Conservation (phyloP, 2,329 filamentous ascomycete genomes). For the Sporothrix brasiliensis region DNA sequence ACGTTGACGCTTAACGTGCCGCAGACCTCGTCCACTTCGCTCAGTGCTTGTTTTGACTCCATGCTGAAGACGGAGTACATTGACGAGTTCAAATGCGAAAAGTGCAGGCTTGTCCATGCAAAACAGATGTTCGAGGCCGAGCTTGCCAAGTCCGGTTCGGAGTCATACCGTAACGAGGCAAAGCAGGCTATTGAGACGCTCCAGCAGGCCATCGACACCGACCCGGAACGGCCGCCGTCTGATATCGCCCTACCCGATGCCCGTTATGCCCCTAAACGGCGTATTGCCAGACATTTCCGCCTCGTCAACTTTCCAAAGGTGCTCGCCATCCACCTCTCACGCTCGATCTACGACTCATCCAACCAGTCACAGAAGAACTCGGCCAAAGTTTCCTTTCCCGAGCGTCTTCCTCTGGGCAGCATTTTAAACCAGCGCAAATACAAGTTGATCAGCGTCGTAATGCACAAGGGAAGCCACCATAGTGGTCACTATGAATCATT, state of each 20-base stretch:
- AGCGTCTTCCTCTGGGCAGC: constrained; percentile 79
- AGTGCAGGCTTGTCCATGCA: constrained; percentile 83
- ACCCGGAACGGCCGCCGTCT: constrained; percentile 76
- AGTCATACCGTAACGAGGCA: constrained; percentile 55
- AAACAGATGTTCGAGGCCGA: constrained; percentile 65
- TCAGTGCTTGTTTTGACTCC: constrained; percentile 88
- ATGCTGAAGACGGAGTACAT: constrained; percentile 95
- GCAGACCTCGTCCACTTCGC: constrained; percentile 74
- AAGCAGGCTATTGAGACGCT: constrained; percentile 66
- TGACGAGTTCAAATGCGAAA: constrained; percentile 95
- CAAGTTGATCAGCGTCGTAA: constrained; percentile 82
- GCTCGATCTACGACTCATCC: constrained; percentile 83
- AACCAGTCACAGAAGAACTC: constrained; percentile 86
- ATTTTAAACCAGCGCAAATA: constrained; percentile 78
- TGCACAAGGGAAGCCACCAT: constrained; percentile 92
- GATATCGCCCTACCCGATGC: constrained; percentile 75
- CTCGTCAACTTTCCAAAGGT: constrained; percentile 88
- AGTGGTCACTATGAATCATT: constrained; percentile 98
- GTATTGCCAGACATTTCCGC: constrained; percentile 83
- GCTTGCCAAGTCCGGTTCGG: constrained; percentile 57
- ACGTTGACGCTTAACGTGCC: constrained; percentile 91
- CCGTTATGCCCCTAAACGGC: constrained; percentile 74
- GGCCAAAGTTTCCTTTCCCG: constrained; percentile 90
- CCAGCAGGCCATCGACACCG: constrained; percentile 68
- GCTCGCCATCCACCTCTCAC: constrained; percentile 86